phyloP scores from a whole-genome alignment of 2,329 filamentous ascomycete species.

The Cordyceps tenuipes region DNA sequence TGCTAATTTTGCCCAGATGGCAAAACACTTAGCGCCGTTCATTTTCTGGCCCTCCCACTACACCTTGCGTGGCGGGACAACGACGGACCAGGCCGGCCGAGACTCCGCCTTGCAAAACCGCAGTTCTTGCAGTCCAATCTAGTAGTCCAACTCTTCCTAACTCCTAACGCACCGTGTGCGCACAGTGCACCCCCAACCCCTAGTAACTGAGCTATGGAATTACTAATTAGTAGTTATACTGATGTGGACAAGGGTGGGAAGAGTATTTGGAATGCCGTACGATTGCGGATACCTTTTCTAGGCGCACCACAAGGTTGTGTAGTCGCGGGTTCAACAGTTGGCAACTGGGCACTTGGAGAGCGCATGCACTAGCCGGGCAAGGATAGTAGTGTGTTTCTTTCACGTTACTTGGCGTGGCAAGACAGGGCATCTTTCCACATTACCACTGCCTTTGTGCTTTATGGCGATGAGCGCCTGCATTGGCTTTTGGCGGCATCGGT shows the following conservation, averaged over 20 bases:
- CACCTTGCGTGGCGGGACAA: no score
- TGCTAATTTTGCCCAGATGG: no score
- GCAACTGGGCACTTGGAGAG: background rate
- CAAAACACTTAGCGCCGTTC: no score
- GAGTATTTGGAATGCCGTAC: constrained; percentile 4
- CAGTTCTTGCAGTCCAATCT: no score
- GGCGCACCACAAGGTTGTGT: constrained; percentile 3
- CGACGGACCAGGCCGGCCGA: background rate
- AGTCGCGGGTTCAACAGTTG: constrained; percentile 2
- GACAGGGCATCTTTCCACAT: background rate
- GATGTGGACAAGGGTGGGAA: background rate
- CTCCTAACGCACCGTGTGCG: background rate
- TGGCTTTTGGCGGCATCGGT: no score
- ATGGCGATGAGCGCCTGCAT: no score
- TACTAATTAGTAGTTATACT: background rate
- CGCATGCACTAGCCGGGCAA: background rate
- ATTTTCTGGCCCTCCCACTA: no score
- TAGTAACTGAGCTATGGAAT: background rate
- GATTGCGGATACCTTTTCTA: background rate
- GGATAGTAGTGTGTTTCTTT: background rate
- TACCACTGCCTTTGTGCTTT: no score
- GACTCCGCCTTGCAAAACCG: background rate
- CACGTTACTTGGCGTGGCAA: background rate
- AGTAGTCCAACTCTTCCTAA: no score
- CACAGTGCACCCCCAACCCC: background rate